Conservation (phyloP, 1,284 basidiomycete species). For the Microbotryomycetes sp. region DNA sequence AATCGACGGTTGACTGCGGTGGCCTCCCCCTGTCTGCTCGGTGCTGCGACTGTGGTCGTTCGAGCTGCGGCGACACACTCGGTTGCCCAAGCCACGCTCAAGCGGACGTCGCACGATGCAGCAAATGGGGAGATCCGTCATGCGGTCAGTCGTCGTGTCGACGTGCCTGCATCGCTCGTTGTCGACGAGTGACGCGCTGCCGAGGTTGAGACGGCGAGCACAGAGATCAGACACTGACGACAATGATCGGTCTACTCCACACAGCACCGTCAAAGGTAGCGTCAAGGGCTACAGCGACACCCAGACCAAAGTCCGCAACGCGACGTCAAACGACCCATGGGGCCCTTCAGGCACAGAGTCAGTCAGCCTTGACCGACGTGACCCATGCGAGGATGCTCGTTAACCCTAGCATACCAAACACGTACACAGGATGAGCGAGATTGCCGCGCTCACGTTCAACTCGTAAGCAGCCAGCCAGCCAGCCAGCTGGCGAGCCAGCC, state of each 20-base stretch:
- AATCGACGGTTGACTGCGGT: too few relatives aligned
- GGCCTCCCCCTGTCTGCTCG: too few relatives aligned
- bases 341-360: conserved; percentile 86
- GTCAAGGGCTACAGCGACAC: conserved; percentile 28
- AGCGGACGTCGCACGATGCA: too few relatives aligned
- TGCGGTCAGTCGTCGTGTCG: conserved; percentile 16
- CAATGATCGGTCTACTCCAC: not conserved
- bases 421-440: conserved; percentile 87
- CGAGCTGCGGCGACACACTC: too few relatives aligned
- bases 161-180: not conserved
- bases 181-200: not conserved
- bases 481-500: too few relatives aligned
- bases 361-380: not conserved
- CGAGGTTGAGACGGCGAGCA: too few relatives aligned
- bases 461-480: conserved; percentile 72
- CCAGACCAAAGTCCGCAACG: conserved; percentile 56
- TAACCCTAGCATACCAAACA: not conserved
- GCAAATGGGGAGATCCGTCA: conserved; percentile 28
- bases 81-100: too few relatives aligned
- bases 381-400: not conserved
- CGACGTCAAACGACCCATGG: conserved; percentile 99
- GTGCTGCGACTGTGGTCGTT: too few relatives aligned
- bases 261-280: conserved; percentile 26
- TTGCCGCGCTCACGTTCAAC: conserved; percentile 95
- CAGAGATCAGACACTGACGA: too few relatives aligned